phyloP scores from a whole-genome alignment of 768 basidiomycete species.

The Leccinum subgranulosum region DNA sequence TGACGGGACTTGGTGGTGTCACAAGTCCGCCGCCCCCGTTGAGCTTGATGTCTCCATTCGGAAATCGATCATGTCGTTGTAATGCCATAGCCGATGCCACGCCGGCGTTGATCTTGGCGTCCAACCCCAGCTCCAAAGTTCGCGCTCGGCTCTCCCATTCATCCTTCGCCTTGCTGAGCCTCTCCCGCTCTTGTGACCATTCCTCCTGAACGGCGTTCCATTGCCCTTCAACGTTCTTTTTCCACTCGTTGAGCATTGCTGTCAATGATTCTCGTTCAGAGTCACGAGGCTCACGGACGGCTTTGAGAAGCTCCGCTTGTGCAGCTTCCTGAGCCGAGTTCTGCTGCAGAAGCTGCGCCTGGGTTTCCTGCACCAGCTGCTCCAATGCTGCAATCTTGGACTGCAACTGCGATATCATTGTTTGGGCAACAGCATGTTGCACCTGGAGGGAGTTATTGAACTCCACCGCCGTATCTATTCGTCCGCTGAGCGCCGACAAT shows the following conservation, averaged over 20 bases:
- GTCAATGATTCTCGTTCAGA: slow-evolving; percentile 49
- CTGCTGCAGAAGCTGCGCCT: slow-evolving; percentile 39
- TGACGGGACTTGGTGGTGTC: slow-evolving; percentile 75
- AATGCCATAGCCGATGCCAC: slow-evolving; percentile 30
- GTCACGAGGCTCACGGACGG: slow-evolving; percentile 33
- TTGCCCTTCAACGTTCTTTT: slow-evolving; percentile 71
- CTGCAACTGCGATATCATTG: slow-evolving; percentile 67
- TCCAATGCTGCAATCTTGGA: slow-evolving; percentile 69
- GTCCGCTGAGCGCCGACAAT: slow-evolving; percentile 58
- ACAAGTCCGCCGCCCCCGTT: slow-evolving; percentile 51
- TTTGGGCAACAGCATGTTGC: slow-evolving; percentile 75
- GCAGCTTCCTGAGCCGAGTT: slow-evolving; percentile 35
- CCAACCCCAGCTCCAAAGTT: slow-evolving; percentile 52
- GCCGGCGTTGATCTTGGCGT: slow-evolving; percentile 37
- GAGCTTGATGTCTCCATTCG: slow-evolving; percentile 31
- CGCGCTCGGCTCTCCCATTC: slow-evolving; percentile 74
- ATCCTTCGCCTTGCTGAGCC: slow-evolving; percentile 67
- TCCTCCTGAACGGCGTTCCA: slow-evolving; percentile 78
- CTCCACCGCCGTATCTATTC: slow-evolving; percentile 73
- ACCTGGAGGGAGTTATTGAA: slow-evolving; percentile 70
- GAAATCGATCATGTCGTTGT: slow-evolving; percentile 38
- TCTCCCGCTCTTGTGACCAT: slow-evolving; percentile 78
- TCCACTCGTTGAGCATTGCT: slow-evolving; percentile 66
- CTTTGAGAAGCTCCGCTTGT: slow-evolving; percentile 31
- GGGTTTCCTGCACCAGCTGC: slow-evolving; percentile 52